phyloP scores from a whole-genome alignment of 2,329 filamentous ascomycete genomes.

The Sclerotinia borealis region DNA sequence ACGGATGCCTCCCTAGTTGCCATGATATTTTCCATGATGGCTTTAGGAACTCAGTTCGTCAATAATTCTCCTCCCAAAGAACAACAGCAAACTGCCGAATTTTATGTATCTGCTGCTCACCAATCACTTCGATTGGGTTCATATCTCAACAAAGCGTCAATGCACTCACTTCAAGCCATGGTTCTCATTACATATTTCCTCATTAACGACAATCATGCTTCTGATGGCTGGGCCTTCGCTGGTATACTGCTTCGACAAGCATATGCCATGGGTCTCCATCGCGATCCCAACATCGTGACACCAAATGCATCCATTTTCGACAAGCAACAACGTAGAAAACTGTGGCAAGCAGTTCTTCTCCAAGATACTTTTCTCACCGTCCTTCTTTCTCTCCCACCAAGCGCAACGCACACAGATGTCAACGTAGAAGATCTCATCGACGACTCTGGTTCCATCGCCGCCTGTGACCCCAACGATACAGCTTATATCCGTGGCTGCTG shows the following conservation, averaged over 20 bases:
- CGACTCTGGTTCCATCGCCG: constrained; percentile 51
- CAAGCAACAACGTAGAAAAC: constrained; percentile 71
- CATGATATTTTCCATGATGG: constrained; percentile 70
- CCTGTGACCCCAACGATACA: constrained; percentile 58
- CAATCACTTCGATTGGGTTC: constrained; percentile 70
- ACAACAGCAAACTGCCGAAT: constrained; percentile 70
- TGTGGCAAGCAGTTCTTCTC: constrained; percentile 76
- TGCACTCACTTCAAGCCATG: constrained; percentile 73
- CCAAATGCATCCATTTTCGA: constrained; percentile 63
- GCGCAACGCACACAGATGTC: constrained; percentile 73
- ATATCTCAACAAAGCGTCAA: constrained; percentile 68
- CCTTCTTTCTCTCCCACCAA: constrained; percentile 69
- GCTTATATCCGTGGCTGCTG: constrained; percentile 65
- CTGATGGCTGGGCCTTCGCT: constrained; percentile 76
- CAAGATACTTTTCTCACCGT: constrained; percentile 80
- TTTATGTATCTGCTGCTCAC: constrained; percentile 74
- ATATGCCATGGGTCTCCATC: constrained; percentile 75
- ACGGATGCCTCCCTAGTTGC: constrained; percentile 65
- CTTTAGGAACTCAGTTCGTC: constrained; percentile 73
- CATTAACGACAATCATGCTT: constrained; percentile 80
- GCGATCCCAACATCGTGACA: constrained; percentile 68
- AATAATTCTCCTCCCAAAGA: constrained; percentile 47
- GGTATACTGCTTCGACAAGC: constrained; percentile 72
- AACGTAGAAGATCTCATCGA: constrained; percentile 67
- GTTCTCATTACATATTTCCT: constrained; percentile 77